A percentile compares a stretch with the other conserved stretches of the same genome.
These are phyloP conservation scores for Ophiocordyceps unilateralis DNA, from an alignment of 2,329 filamentous ascomycete genomes.

Conservation along the genomic window DNA sequence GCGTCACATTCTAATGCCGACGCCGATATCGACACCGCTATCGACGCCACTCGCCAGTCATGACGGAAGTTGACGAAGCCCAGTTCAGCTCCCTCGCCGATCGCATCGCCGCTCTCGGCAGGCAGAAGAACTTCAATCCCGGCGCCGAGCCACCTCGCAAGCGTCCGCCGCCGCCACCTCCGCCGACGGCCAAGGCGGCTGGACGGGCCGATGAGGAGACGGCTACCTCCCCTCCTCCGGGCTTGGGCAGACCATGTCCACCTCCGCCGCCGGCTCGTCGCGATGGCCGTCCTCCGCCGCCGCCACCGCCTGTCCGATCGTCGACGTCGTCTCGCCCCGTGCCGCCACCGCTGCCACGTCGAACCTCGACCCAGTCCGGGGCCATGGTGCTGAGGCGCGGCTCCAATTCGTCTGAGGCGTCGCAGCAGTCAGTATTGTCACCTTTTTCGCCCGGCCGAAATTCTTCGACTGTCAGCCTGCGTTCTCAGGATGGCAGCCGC, in stretches of 20 bases:
- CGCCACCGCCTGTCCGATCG: slow-evolving; percentile 16
- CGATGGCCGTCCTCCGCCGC: slow-evolving; percentile 13
- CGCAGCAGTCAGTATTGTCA: slow-evolving; percentile 35
- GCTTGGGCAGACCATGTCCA: neutral
- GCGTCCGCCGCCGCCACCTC: slow-evolving; percentile 17
- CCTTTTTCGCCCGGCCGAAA: slow-evolving; percentile 29
- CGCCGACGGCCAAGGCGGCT: slow-evolving; percentile 19
- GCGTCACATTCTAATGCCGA: neutral
- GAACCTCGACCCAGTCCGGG: slow-evolving; percentile 23
- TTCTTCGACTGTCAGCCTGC: slow-evolving; percentile 30
- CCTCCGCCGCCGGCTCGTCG: neutral
- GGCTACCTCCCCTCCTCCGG: neutral
- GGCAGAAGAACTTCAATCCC: slow-evolving; percentile 37
- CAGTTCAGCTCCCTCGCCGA: slow-evolving; percentile 43
- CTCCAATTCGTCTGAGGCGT: slow-evolving; percentile 41
- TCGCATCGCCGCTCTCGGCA: slow-evolving; percentile 46
- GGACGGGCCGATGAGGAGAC: slow-evolving; percentile 2
- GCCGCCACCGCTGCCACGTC: slow-evolving; percentile 33
- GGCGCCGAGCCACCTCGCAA: slow-evolving; percentile 25
- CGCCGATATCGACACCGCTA: no score
- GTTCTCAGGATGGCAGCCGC: slow-evolving; percentile 20
- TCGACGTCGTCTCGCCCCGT: slow-evolving; percentile 12
- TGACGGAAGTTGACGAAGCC: slow-evolving; percentile 46
- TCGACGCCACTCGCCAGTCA: slow-evolving; percentile 10
- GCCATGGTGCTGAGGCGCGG: slow-evolving; percentile 26